Percentiles rank a stretch among this genome's conserved stretches.
phyloP scores from a whole-genome alignment of 2,329 filamentous ascomycete genomes.

The Sporothrix sp. region DNA sequence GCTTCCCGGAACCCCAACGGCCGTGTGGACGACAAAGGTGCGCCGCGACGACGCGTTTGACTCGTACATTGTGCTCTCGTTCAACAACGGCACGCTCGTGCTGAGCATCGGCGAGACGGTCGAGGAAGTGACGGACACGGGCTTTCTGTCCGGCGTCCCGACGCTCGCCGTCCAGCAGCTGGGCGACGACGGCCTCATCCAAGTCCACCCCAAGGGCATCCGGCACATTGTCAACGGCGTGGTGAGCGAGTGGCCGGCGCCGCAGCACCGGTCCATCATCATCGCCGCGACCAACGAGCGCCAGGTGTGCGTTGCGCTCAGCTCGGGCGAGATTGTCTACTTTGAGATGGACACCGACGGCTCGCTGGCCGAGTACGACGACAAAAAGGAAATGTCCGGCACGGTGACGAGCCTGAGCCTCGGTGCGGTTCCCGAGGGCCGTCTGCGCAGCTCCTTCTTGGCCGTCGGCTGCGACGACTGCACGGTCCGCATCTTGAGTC shows the following conservation, averaged over 20 bases:
- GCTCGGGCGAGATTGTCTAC: slow-evolving; percentile 93
- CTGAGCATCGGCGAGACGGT: slow-evolving; percentile 95
- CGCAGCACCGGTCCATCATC: slow-evolving; percentile 89
- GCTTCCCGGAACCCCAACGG: slow-evolving; percentile 75
- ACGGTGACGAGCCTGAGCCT: slow-evolving; percentile 93
- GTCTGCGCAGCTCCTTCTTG: slow-evolving; percentile 79
- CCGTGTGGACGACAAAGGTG: slow-evolving; percentile 92
- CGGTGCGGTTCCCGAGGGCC: slow-evolving; percentile 83
- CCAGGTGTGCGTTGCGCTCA: slow-evolving; percentile 87
- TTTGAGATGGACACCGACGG: slow-evolving; percentile 96
- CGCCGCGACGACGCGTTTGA: slow-evolving; percentile 75
- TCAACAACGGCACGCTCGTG: slow-evolving; percentile 81
- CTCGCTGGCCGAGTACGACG: slow-evolving; percentile 84
- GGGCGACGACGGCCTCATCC: slow-evolving; percentile 83
- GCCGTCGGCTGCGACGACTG: slow-evolving; percentile 96
- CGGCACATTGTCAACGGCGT: slow-evolving; percentile 71
- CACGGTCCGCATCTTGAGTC: slow-evolving; percentile 83
- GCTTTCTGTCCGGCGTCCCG: slow-evolving; percentile 78
- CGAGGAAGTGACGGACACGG: slow-evolving; percentile 87
- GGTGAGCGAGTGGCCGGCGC: slow-evolving; percentile 87
- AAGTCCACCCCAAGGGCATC: slow-evolving; percentile 94
- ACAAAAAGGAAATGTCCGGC: slow-evolving; percentile 89
- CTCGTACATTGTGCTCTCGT: slow-evolving; percentile 90
- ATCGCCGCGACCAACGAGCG: slow-evolving; percentile 87
- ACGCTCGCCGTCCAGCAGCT: slow-evolving; percentile 91